A percentile compares a stretch with the other conserved stretches of the same genome.
Evolutionary conservation across 345 rosid genomes (phyloP).

Genomic region (Limnanthes douglasii): DNA sequence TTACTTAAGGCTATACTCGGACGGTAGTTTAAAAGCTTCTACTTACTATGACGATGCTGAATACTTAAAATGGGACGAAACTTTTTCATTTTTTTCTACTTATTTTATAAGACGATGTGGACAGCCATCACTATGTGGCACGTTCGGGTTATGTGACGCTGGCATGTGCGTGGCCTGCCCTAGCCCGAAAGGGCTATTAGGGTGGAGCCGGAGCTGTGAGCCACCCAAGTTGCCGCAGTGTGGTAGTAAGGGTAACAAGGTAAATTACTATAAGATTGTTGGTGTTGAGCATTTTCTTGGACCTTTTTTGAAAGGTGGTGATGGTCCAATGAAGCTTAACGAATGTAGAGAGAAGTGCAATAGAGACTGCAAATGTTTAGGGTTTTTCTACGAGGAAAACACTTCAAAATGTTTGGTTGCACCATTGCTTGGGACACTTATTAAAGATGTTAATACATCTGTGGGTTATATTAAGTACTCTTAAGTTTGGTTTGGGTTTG

Average conservation of each 20-base stretch:
- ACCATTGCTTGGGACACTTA: slow-evolving; percentile 14
- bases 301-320: slow-evolving; percentile 27
- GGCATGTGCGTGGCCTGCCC: slow-evolving; percentile 21
- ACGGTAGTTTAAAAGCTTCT: slow-evolving; percentile 34
- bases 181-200: slow-evolving; percentile 15
- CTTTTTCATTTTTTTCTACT: slow-evolving; percentile 20
- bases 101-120: slow-evolving; percentile 12
- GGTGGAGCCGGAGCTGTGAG: slow-evolving; percentile 32
- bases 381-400: slow-evolving; percentile 33
- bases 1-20: slow-evolving; percentile 23
- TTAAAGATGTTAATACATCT: slow-evolving; percentile 11
- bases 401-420: slow-evolving; percentile 24
- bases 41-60: slow-evolving; percentile 23
- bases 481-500: too few relatives aligned
- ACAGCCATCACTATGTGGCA: slow-evolving; percentile 13
- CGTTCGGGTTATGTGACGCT: slow-evolving; percentile 15
- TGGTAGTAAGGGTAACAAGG: slow-evolving; percentile 6
- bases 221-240: slow-evolving; percentile 10
- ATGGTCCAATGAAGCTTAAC: slow-evolving; percentile 14
- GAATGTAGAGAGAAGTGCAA: slow-evolving; percentile 37
- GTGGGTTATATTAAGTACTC: slow-evolving; percentile 17
- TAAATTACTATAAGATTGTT: slow-evolving; percentile 25
- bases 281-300: slow-evolving; percentile 38
- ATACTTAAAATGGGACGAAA: slow-evolving; percentile 21
- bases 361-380: slow-evolving; percentile 41